Base-by-base conservation (phyloP, 345 rosid genomes). In the Cardamine chenopodiifolia region DNA sequence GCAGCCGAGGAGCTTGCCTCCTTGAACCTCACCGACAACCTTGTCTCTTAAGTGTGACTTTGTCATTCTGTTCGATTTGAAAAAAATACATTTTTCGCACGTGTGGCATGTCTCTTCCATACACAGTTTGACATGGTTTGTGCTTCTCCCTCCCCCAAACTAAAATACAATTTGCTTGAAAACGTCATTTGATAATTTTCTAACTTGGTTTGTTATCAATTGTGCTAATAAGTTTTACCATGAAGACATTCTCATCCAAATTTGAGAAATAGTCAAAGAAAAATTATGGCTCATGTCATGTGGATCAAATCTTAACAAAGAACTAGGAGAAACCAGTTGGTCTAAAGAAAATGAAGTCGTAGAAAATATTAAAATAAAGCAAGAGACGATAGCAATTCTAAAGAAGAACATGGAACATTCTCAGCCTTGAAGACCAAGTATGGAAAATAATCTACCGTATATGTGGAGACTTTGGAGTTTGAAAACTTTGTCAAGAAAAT, bases 1-100 rank as follows among this genome's bases (percentile, higher is more conserved):
- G 54, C 86, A 1, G 86, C 86, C 4, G 97, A 91, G 70, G 96
- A 88, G 74, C 87, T 91, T 14, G 82, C 91, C 9, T 85, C 94
- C 0, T 79, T 93, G 86, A 86, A 96, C 19, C 86, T 84, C 86
- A 80, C 23, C 70, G 81, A 67, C 75, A 82, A 79, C 80, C 84
- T 87, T 42, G 88, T 89, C 71, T 80, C 90, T 47, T 89, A 80
- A 39, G 48, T 60, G 26, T 32, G 9, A 2, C 28, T 49, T 20
- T 35, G 39, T 58, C 55, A 37, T 58, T 40, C 20, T 28, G 61
- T 59, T 74, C 2, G 22, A 13, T 53, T 61, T 35, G 5, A 25
- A 37, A 17, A 12, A 62, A 35, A 13, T 50, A 72, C 62, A 52
- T 6, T 61, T 34, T 35, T 49, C 26, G 6, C 47, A 61, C 52